Conservation (phyloP, 352 stramenopile genomes). For the Phytophthora pseudosyringae region DNA sequence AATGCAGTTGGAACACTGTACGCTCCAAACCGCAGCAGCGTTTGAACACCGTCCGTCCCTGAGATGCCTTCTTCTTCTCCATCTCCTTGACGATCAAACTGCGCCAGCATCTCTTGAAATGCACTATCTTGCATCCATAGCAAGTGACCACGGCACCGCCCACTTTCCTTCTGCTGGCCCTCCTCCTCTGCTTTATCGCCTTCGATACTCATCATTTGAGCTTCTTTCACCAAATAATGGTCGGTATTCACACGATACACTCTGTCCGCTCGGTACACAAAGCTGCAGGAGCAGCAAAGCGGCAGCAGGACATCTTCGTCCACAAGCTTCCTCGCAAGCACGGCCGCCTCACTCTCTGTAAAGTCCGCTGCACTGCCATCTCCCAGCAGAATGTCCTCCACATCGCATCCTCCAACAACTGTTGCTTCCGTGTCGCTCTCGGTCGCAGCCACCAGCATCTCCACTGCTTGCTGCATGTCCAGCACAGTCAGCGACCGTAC, state of each 20-base stretch:
- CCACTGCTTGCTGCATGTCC: conserved; percentile 32
- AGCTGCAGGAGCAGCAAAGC: conserved; percentile 42
- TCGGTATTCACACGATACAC: conserved; percentile 44
- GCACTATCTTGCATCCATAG: conserved; percentile 25
- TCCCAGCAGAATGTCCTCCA: conserved; percentile 37
- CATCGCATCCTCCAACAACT: conserved; percentile 40
- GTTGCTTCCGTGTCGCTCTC: conserved; percentile 25
- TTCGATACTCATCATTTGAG: conserved; percentile 17
- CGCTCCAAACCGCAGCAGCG: conserved; percentile 44
- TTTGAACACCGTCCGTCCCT: conserved; percentile 49
- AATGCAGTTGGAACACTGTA: conserved; percentile 53
- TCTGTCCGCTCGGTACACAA: conserved; percentile 33
- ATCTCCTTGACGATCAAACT: conserved; percentile 22
- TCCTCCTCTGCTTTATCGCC: not conserved
- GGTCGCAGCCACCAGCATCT: conserved; percentile 38
- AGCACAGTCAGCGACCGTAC: conserved; percentile 11
- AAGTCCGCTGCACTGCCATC: conserved; percentile 28
- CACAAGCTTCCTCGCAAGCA: conserved; percentile 30
- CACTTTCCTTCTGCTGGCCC: not conserved
- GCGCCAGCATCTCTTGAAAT: conserved; percentile 21
- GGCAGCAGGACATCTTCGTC: conserved; percentile 37
- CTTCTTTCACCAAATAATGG: conserved; percentile 29
- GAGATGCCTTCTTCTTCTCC: conserved; percentile 27
- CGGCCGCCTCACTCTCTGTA: conserved; percentile 20
- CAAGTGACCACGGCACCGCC: conserved; percentile 28